These are phyloP conservation scores for Ramaria rubella DNA, from an alignment of 768 basidiomycete genomes.

Conservation along the genomic window DNA sequence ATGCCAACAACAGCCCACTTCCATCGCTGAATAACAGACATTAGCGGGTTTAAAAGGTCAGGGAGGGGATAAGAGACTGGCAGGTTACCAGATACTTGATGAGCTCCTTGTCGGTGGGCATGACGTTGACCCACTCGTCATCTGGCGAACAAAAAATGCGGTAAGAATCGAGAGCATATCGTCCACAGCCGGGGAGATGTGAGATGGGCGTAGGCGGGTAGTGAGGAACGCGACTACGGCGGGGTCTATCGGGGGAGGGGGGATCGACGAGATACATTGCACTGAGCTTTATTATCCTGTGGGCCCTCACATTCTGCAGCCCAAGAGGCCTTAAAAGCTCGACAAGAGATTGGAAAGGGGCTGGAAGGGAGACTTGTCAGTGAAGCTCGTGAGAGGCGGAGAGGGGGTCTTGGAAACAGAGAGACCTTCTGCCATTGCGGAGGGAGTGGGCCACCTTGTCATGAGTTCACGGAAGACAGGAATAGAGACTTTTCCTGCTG, in stretches of 20 bases:
- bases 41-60: neutral
- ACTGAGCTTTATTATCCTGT: slow-evolving; percentile 51
- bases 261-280: slow-evolving; percentile 42
- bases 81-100: slow-evolving; percentile 55
- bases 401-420: neutral
- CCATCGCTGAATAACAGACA: slow-evolving; percentile 45
- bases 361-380: slow-evolving; percentile 27
- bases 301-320: slow-evolving; percentile 49
- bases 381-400: neutral
- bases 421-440: slow-evolving; percentile 48
- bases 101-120: slow-evolving; percentile 63
- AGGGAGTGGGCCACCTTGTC: slow-evolving; percentile 51
- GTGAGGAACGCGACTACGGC: slow-evolving; percentile 26
- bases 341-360: slow-evolving; percentile 37
- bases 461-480: slow-evolving; percentile 60
- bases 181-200: slow-evolving; percentile 57
- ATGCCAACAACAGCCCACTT: slow-evolving; percentile 58
- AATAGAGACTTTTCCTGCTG: slow-evolving; percentile 53
- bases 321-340: slow-evolving; percentile 49
- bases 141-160: slow-evolving; percentile 52
- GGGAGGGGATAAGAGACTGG: neutral
- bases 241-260: slow-evolving; percentile 27
- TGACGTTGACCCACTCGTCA: slow-evolving; percentile 28
- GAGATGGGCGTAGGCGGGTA: slow-evolving; percentile 48
- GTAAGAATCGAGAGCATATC: slow-evolving; percentile 71